Evolutionary conservation across 1,284 basidiomycete genomes (phyloP), one percentile per base, ranked within the genome.

Genomic region (Serendipita sp.): DNA sequence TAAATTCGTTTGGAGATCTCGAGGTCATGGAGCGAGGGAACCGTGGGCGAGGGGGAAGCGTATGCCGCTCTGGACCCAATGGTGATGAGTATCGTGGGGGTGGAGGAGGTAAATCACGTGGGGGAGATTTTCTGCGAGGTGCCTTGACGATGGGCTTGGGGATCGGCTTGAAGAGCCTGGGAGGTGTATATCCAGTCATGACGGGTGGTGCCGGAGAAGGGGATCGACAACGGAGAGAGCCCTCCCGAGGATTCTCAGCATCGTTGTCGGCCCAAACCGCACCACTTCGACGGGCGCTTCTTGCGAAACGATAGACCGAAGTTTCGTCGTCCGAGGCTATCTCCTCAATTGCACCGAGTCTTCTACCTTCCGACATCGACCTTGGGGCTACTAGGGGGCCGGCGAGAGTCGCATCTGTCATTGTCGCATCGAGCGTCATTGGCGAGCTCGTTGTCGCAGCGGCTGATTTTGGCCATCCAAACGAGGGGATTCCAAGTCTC

Each of bases 181-280:
- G 47, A 6, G 45, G 45, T 8, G n/a, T 49, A n/a, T n/a, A 6
- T 22, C 45, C 45, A 49, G 45, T 29, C n/a, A 22, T 29, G 17
- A 49, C 17, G 32, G 53, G 17, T 30, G 53, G 53, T 35, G 26
- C 34, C 15, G 53, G 53, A 8, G 29, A 32, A 30, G 53, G 26
- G 32, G 53, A 58, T 58, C 53, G 53, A 58, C 53, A 58, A 34
- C 53, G 53, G 53, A 58, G 53, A 22, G 26, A 35, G 17, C 3
- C 53, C 32, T 58, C 53, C 53, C 53, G 53, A 58, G 53, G 53
- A 58, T 58, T 58, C 32, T 22, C 53, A 58, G 53, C 53, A n/a
- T 32, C 53, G 53, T 34, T 34, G 53, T 58, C 26, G 53, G 15
- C n/a, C 45, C 17, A 29, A 34, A 35, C 53, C 10, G 53, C 53